Evolutionary conservation across 768 basidiomycete species (phyloP).

Genomic region (Dacryopinax spathularia): DNA sequence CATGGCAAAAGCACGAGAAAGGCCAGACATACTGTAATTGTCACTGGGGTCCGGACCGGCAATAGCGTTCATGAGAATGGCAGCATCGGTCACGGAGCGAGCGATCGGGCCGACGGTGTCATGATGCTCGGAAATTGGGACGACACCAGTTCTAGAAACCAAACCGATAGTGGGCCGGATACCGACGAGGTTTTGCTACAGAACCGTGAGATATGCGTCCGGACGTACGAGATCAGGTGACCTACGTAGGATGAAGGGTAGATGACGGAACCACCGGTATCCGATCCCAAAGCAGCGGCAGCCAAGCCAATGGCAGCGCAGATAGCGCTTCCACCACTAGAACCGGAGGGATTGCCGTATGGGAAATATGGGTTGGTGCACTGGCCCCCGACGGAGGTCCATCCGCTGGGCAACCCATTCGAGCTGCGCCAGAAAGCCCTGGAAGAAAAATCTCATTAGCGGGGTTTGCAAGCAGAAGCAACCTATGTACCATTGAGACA

Average conservation of each 20-base stretch:
- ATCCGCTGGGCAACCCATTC: background rate
- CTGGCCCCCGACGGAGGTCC: background rate
- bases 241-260: background rate
- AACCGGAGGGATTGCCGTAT: background rate
- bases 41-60: slow-evolving; percentile 18
- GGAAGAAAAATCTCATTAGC: too few relatives aligned
- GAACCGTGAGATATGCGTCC: too few relatives aligned
- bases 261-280: slow-evolving; percentile 1
- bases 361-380: background rate
- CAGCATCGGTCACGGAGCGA: background rate
- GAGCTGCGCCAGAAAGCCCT: background rate
- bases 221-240: too few relatives aligned
- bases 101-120: slow-evolving; percentile 4
- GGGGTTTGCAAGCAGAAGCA: too few relatives aligned
- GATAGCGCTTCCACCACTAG: background rate
- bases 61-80: background rate
- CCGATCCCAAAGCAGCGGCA: slow-evolving; percentile 3
- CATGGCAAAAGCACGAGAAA: too few relatives aligned
- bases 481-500: background rate
- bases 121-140: background rate
- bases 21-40: too few relatives aligned
- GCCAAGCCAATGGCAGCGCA: background rate
- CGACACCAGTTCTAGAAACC: background rate
- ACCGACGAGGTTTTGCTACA: slow-evolving; percentile 1
- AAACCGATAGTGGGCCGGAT: slow-evolving; percentile 10